Percentiles rank a stretch among this genome's conserved stretches.
These are phyloP conservation scores for Cryptosporidium sp. DNA, from an alignment of 169 alveolate genomes.

Conservation along the genomic window DNA sequence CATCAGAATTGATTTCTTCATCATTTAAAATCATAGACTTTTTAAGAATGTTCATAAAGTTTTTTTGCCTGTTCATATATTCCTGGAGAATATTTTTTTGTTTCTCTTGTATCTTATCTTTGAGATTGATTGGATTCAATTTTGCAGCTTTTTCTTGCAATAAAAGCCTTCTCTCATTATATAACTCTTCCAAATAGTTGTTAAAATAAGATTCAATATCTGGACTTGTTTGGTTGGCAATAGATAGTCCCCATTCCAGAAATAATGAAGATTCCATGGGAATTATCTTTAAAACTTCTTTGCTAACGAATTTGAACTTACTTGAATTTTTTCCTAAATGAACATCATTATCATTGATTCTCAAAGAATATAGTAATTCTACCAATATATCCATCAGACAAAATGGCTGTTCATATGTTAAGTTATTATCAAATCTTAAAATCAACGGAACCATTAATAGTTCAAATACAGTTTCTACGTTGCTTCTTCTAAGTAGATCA, in stretches of 20 bases:
- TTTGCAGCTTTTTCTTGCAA: not conserved
- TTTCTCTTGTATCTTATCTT: not conserved
- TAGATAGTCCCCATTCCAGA: constrained; percentile 61
- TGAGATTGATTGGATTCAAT: not conserved
- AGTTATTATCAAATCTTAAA: not conserved
- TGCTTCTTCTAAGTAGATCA: not conserved
- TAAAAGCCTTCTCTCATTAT: not conserved
- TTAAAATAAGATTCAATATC: constrained; percentile 6
- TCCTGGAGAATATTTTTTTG: constrained; percentile 23
- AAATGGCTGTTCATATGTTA: not conserved
- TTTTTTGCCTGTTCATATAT: constrained; percentile 21
- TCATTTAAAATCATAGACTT: not conserved
- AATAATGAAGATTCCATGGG: constrained; percentile 52
- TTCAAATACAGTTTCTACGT: constrained; percentile 13
- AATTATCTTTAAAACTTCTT: constrained; percentile 8
- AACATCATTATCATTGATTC: not conserved
- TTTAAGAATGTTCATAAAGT: constrained; percentile 6
- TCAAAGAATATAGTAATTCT: constrained; percentile 29
- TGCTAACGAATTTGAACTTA: constrained; percentile 9
- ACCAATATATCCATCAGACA: constrained; percentile 52
- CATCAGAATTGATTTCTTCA: not conserved
- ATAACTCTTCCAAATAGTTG: not conserved
- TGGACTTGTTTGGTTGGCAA: constrained; percentile 28
- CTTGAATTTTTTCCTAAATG: not conserved
- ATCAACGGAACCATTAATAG: not conserved